These are phyloP conservation scores for Luvunga scandens DNA, from an alignment of 345 rosid genomes.

Conservation along the genomic window DNA sequence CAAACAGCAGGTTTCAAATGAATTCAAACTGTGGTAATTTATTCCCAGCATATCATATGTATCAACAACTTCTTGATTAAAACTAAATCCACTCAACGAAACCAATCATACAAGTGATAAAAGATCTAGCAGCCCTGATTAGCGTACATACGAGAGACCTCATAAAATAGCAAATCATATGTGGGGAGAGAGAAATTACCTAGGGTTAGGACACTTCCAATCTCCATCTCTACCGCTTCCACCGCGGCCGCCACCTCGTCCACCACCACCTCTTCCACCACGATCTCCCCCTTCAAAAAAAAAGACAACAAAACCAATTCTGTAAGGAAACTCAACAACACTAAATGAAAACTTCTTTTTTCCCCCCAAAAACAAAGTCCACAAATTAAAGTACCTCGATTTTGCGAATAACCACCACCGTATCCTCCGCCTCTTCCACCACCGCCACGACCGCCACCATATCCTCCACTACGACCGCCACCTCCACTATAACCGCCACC, in stretches of 20 bases:
- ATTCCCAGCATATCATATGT: background rate
- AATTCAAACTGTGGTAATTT: background rate
- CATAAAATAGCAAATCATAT: background rate
- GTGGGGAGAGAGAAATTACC: constrained; percentile 39
- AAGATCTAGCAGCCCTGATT: background rate
- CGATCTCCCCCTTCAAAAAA: constrained; percentile 65
- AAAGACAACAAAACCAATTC: background rate
- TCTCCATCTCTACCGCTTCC: constrained; percentile 94
- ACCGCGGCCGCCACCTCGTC: constrained; percentile 62
- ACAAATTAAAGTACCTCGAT: constrained; percentile 36
- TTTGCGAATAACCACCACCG: constrained; percentile 46
- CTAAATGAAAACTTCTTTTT: background rate
- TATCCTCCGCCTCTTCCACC: constrained; percentile 55
- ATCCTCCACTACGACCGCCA: constrained; percentile 49
- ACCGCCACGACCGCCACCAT: constrained; percentile 52
- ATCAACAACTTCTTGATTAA: background rate
- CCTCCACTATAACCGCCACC: constrained; percentile 41
- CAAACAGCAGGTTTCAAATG: background rate
- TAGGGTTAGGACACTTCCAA: constrained; percentile 90
- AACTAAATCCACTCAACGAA: background rate
- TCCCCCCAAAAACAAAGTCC: background rate
- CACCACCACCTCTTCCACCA: constrained; percentile 66
- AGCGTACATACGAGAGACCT: background rate
- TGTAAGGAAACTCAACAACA: background rate
- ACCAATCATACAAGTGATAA: background rate